phyloP scores from a whole-genome alignment of 768 basidiomycete species.

The Lentinula aciculospora region DNA sequence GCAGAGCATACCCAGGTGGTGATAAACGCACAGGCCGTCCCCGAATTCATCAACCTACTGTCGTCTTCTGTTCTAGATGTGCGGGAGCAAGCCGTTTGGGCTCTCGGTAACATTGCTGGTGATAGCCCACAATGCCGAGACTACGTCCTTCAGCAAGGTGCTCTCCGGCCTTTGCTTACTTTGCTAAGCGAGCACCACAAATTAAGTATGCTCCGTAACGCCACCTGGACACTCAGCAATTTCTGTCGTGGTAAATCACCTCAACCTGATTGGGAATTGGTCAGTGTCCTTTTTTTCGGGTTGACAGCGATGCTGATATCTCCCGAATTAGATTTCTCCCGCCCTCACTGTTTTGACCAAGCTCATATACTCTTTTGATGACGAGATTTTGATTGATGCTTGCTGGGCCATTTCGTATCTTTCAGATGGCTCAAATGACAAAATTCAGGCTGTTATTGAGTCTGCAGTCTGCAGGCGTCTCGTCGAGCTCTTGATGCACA shows the following conservation, averaged over 20 bases:
- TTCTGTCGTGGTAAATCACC: conserved; percentile 98
- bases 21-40: conserved; percentile 90
- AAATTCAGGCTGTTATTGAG: conserved; percentile 99
- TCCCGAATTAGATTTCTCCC: conserved; percentile 74
- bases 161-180: conserved; percentile 85
- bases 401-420: conserved; percentile 99
- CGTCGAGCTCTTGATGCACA: conserved; percentile 95
- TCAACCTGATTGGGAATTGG: conserved; percentile 97
- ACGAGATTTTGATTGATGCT: conserved; percentile 98
- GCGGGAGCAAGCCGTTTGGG: conserved; percentile 99
- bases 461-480: conserved; percentile 96
- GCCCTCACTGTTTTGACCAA: conserved; percentile 96
- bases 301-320: conserved; percentile 14
- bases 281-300: conserved; percentile 31
- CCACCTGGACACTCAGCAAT: conserved; percentile 99
- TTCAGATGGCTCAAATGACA: conserved; percentile 98
- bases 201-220: conserved; percentile 96
- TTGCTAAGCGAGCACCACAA: conserved; percentile 96
- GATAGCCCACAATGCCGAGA: conserved; percentile 98
- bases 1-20: conserved; percentile 98
- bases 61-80: conserved; percentile 95
- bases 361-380: conserved; percentile 97
- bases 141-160: conserved; percentile 91
- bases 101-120: conserved; percentile 97
- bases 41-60: conserved; percentile 94